Percentiles rank a stretch among this genome's conserved stretches.
phyloP scores from a whole-genome alignment of 2,329 filamentous ascomycete species.

The Fusarium coffeatum region DNA sequence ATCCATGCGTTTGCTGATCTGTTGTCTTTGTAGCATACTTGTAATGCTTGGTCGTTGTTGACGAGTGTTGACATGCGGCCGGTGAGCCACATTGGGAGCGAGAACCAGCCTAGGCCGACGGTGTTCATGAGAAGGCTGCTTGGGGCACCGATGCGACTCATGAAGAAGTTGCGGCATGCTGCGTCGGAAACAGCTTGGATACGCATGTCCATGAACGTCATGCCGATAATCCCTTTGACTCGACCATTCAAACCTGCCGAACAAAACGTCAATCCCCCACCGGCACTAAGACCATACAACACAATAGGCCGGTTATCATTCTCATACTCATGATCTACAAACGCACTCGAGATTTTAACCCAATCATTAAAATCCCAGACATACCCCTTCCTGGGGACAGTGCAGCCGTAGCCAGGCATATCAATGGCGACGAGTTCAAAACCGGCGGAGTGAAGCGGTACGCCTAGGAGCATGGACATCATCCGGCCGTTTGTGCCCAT shows the following conservation, averaged over 20 bases:
- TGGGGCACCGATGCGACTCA: conserved; percentile 1
- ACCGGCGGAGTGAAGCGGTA: conserved; percentile 5
- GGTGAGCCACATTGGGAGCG: conserved; percentile 2
- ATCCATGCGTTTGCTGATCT: background rate
- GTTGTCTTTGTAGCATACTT: conserved; percentile 3
- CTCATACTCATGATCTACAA: conserved; percentile 5
- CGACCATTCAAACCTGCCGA: background rate
- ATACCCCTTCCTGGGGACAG: background rate
- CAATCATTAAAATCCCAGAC: background rate
- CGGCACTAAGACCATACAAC: background rate
- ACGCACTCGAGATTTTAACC: conserved; percentile 1
- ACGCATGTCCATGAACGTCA: conserved; percentile 25
- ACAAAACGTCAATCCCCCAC: conserved; percentile 1
- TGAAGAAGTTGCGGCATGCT: conserved; percentile 10
- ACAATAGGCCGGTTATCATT: background rate
- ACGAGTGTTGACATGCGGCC: conserved; percentile 12
- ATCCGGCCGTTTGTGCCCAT: conserved; percentile 22
- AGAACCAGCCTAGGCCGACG: conserved; percentile 1
- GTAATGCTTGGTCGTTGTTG: conserved; percentile 4
- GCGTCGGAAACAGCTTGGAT: background rate
- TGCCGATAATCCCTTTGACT: conserved; percentile 1
- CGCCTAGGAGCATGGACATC: conserved; percentile 23
- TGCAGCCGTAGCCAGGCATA: conserved; percentile 16
- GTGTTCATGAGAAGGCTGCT: background rate
- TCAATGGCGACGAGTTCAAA: conserved; percentile 15